A percentile compares a stretch with the other conserved stretches of the same genome.
phyloP scores from a whole-genome alignment of 495 filamentous ascomycete species.

The Hypoxylon trugodes region DNA sequence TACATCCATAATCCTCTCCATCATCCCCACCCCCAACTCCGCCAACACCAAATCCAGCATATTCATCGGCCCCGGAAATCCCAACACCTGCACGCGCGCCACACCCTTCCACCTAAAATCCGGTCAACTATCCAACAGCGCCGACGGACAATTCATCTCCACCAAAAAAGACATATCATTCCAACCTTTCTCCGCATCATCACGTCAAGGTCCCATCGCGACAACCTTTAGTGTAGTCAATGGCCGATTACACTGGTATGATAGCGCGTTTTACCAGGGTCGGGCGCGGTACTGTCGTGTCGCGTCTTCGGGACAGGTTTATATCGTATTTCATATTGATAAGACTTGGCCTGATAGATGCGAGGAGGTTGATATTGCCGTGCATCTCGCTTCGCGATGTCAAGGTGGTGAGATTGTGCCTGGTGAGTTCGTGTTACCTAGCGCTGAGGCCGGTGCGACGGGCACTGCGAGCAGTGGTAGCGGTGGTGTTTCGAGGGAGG shows the following conservation, averaged over 20 bases:
- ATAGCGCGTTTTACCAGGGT: conserved; percentile 16
- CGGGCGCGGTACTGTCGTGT: conserved; percentile 23
- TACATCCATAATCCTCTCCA: conserved; percentile 3
- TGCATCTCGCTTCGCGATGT: neutral
- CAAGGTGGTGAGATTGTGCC: neutral
- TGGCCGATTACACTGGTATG: conserved; percentile 24
- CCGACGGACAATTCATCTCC: neutral
- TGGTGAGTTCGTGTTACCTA: neutral
- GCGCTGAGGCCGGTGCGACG: neutral
- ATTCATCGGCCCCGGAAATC: conserved; percentile 17
- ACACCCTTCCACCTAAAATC: conserved; percentile 11
- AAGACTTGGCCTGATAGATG: conserved; percentile 24
- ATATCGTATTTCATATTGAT: conserved; percentile 8
- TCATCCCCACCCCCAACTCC: conserved; percentile 7
- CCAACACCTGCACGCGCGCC: conserved; percentile 13
- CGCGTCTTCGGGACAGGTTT: conserved; percentile 6
- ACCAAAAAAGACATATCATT: neutral
- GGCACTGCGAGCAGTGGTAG: neutral
- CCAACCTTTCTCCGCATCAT: neutral
- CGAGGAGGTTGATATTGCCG: conserved; percentile 14
- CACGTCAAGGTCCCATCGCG: neutral
- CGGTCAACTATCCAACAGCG: neutral
- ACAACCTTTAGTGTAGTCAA: conserved; percentile 15
- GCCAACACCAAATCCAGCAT: neutral
- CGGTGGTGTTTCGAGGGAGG: too few relatives aligned